Percentiles rank a stretch among this genome's conserved stretches.
Evolutionary conservation across 495 filamentous ascomycete genomes (phyloP).

Genomic region (Penicillium ochrochloron): DNA sequence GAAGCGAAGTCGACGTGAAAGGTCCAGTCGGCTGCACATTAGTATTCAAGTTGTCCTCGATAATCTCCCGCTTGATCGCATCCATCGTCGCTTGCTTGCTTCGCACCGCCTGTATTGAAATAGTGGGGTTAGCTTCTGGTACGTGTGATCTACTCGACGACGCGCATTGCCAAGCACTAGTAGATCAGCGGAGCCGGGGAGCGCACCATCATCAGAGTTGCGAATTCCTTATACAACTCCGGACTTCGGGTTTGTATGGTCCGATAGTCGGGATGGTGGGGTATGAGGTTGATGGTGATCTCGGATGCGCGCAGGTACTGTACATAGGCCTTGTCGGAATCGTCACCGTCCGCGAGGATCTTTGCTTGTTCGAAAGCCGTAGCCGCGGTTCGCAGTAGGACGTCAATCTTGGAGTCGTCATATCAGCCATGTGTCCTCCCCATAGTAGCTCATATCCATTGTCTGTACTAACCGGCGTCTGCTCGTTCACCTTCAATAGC

Average conservation of each 20-base stretch:
- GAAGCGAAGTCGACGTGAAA: constrained; percentile 17
- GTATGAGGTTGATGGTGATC: constrained; percentile 75
- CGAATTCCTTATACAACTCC: constrained; percentile 48
- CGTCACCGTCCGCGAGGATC: constrained; percentile 49
- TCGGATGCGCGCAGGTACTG: constrained; percentile 83
- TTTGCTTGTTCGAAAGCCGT: constrained; percentile 44
- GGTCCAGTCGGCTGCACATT: constrained; percentile 37
- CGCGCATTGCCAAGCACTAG: neutral
- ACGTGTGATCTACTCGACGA: neutral
- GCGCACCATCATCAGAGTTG: constrained; percentile 47
- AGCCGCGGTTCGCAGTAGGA: constrained; percentile 40
- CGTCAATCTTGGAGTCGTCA: constrained; percentile 33
- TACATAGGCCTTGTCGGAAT: constrained; percentile 66
- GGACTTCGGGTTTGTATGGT: constrained; percentile 36
- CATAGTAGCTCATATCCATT: neutral
- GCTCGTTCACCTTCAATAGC: constrained; percentile 45
- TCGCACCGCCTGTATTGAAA: constrained; percentile 41
- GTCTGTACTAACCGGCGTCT: constrained; percentile 44
- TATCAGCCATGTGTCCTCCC: constrained; percentile 25
- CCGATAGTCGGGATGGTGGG: constrained; percentile 68
- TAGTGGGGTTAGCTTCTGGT: constrained; percentile 16
- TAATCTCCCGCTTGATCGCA: constrained; percentile 48
- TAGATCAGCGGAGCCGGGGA: neutral
- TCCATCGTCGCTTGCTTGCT: constrained; percentile 54
- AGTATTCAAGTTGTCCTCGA: constrained; percentile 47